These are phyloP conservation scores for Sarocladiaceae sp. DNA, from an alignment of 2,329 filamentous ascomycete genomes.

Conservation along the genomic window DNA sequence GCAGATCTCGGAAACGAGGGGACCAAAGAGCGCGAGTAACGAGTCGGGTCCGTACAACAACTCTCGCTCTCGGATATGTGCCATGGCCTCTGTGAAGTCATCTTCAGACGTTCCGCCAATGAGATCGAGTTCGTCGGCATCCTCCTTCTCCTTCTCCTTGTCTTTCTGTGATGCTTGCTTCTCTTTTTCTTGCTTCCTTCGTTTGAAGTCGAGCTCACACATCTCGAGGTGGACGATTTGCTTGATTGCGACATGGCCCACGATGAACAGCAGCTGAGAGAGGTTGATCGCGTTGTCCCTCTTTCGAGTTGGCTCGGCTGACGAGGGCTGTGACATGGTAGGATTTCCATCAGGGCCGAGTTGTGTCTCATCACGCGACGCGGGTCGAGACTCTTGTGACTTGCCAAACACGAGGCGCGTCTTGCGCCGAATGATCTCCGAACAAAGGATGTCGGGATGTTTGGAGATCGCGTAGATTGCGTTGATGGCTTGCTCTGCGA, in stretches of 20 bases:
- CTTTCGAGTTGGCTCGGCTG: constrained; percentile 39
- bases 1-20: constrained; percentile 87
- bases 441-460: constrained; percentile 88
- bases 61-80: constrained; percentile 77
- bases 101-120: constrained; percentile 96
- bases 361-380: constrained; percentile 29
- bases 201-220: constrained; percentile 97
- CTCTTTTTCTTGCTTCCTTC: constrained; percentile 84
- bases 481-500: constrained; percentile 92
- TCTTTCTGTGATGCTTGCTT: constrained; percentile 50
- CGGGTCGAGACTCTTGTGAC: constrained; percentile 27
- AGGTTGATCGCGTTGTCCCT: constrained; percentile 67
- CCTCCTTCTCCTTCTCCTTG: constrained; percentile 49
- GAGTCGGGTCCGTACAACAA: constrained; percentile 76
- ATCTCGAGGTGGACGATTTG: constrained; percentile 97
- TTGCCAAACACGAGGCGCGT: constrained; percentile 70
- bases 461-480: constrained; percentile 93
- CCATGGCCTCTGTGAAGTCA: constrained; percentile 82
- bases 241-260: constrained; percentile 95
- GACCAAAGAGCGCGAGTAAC: constrained; percentile 83
- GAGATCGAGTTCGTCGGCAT: constrained; percentile 85
- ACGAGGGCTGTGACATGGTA: constrained; percentile 19
- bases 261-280: constrained; percentile 88
- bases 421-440: constrained; percentile 81
- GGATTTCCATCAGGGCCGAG: constrained; percentile 22